A percentile compares a stretch with the other conserved stretches of the same genome.
These are phyloP conservation scores for Papilionanthe hybrid DNA, from an alignment of 116 monocot genomes.

Conservation along the genomic window DNA sequence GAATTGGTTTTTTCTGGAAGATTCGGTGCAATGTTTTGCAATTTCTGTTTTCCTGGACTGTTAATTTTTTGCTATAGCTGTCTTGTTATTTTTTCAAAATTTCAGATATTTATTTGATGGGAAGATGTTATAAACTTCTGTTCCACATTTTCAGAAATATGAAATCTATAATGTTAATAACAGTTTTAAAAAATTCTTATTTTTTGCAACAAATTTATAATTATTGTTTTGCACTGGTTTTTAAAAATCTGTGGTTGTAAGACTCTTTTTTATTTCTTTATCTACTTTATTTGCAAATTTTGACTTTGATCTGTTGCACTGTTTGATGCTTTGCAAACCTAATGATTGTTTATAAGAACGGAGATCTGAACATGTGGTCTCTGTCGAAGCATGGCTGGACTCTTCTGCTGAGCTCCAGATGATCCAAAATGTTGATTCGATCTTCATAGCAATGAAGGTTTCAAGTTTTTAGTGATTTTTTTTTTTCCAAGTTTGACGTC, in stretches of 20 bases:
- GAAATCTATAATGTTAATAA: too few species aligned
- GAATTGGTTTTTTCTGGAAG: too few species aligned
- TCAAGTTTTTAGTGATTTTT: neutral
- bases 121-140: neutral
- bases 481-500: too few species aligned
- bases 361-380: neutral
- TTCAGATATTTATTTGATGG: neutral
- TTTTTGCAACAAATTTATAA: neutral
- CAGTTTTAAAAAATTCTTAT: too few species aligned
- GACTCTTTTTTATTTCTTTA: too few species aligned
- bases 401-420: neutral
- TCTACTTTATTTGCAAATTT: neutral
- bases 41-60: neutral
- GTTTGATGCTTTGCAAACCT: neutral
- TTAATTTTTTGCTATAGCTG: neutral
- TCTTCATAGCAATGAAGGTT: neutral
- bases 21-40: neutral
- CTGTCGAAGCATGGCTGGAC: slow-evolving; percentile 1
- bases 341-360: slow-evolving; percentile 7
- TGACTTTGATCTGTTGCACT: neutral
- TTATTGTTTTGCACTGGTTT: neutral
- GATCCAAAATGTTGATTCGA: slow-evolving; percentile 1
- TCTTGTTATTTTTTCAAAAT: neutral
- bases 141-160: neutral
- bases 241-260: too few species aligned